Percentiles rank a stretch among this genome's conserved stretches.
Evolutionary conservation across 495 filamentous ascomycete species (phyloP).

Genomic region (Xylona heveae): DNA sequence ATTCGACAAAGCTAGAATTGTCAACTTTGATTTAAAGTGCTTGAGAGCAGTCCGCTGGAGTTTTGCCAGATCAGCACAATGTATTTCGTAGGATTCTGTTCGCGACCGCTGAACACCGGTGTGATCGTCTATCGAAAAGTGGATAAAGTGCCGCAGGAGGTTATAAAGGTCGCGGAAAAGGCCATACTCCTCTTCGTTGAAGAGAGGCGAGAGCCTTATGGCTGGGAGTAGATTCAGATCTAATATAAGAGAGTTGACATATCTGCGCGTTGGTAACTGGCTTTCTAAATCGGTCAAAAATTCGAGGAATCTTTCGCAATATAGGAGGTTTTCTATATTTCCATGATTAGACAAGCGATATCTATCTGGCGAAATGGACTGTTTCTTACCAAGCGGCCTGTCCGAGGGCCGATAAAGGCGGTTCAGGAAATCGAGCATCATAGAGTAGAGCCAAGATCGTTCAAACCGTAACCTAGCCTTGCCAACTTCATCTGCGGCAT

Average conservation of each 20-base stretch:
- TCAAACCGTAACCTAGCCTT: slow-evolving; percentile 77
- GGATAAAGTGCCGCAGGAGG: slow-evolving; percentile 62
- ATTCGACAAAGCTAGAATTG: slow-evolving; percentile 77
- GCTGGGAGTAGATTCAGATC: slow-evolving; percentile 75
- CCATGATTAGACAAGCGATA: slow-evolving; percentile 8
- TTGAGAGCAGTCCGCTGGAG: slow-evolving; percentile 68
- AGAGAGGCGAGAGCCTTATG: slow-evolving; percentile 62
- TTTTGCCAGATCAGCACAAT: slow-evolving; percentile 53
- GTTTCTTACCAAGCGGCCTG: slow-evolving; percentile 13
- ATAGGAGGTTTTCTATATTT: slow-evolving; percentile 43
- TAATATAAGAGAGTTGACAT: slow-evolving; percentile 78
- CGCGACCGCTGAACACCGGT: slow-evolving; percentile 52
- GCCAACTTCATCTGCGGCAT: slow-evolving; percentile 58
- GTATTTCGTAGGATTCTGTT: slow-evolving; percentile 54
- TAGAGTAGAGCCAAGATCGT: slow-evolving; percentile 77
- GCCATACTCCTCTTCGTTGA: slow-evolving; percentile 47
- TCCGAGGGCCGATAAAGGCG: slow-evolving; percentile 36
- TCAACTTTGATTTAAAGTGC: slow-evolving; percentile 75
- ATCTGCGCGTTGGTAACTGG: slow-evolving; percentile 82
- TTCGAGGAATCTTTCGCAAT: slow-evolving; percentile 87
- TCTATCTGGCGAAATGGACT: slow-evolving; percentile 3
- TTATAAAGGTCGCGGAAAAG: slow-evolving; percentile 64
- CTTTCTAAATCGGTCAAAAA: slow-evolving; percentile 79
- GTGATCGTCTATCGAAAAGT: slow-evolving; percentile 85
- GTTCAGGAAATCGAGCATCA: slow-evolving; percentile 65